These are phyloP conservation scores for Boechera divaricarpa DNA, from an alignment of 345 rosid species.

Conservation along the genomic window DNA sequence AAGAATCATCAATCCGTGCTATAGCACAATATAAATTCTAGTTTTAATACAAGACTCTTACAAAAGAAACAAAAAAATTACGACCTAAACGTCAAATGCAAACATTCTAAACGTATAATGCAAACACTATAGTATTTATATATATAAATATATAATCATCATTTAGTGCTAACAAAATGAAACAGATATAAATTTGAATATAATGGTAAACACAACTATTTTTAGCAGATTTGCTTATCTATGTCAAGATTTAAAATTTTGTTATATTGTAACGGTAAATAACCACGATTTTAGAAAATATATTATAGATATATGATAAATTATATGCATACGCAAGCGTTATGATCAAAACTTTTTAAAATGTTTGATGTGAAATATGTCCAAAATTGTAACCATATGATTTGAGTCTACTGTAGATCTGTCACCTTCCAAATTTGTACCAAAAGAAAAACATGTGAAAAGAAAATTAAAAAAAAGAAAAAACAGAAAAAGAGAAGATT, in stretches of 20 bases:
- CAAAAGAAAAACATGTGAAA: conserved; percentile 30
- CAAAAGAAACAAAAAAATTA: background rate
- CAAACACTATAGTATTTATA: background rate
- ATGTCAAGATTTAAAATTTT: background rate
- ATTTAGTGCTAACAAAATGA: background rate
- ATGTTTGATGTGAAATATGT: conserved; percentile 48
- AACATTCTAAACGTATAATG: background rate
- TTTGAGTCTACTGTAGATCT: conserved; percentile 41
- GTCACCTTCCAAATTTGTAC: conserved; percentile 34
- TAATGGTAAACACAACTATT: no score
- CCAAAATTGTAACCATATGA: conserved; percentile 45
- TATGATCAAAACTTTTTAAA: conserved; percentile 35
- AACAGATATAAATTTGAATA: background rate
- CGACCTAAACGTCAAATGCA: background rate
- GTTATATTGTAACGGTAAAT: background rate
- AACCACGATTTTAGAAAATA: background rate
- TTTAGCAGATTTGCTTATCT: background rate
- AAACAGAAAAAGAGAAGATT: conserved; percentile 26
- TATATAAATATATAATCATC: background rate
- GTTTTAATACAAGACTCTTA: background rate
- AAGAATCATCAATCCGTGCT: no score
- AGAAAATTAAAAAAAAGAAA: background rate
- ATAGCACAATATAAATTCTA: no score
- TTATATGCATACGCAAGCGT: conserved; percentile 35
- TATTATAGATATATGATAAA: background rate